Evolutionary conservation across 805 yeast genomes (phyloP), one percentile per base, ranked within the genome.

Genomic region (Barnettozyma siamensis): DNA sequence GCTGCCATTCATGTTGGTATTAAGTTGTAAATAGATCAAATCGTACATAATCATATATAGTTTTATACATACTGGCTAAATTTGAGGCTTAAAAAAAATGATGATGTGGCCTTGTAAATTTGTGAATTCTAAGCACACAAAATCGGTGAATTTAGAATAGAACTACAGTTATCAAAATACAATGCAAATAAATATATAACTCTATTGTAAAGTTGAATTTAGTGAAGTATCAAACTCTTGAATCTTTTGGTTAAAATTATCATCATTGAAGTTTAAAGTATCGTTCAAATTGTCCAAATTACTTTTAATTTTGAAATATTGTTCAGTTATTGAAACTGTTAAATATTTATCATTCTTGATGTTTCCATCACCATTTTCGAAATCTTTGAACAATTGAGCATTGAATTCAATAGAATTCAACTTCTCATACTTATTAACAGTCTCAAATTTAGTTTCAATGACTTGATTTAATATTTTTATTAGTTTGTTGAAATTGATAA

Each of bases 1-100:
- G 95, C 98, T 41, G 91, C 96, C 39, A 88, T 93, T 50, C 99
- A 93, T 60, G 78, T 88, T 62, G 99, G 98, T 54, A 86, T 93
- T 41, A 93, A 93, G 66, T 71, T 87, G 49, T 88, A 67, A 65
- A 23, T 19, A 19, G 13, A 18, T 9, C 19, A 30, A 15, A 15
- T 7, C 7, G 19, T 23, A 23, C n/a, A n/a, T n/a, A n/a, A n/a
- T n/a, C n/a, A n/a, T n/a, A n/a, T n/a, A n/a, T n/a, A n/a, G n/a
- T n/a, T n/a, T n/a, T n/a, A n/a, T n/a, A n/a, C n/a, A n/a, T n/a
- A n/a, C n/a, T n/a, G n/a, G n/a, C n/a, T n/a, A n/a, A n/a, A n/a
- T n/a, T n/a, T n/a, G n/a, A n/a, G n/a, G n/a, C n/a, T n/a, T n/a
- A n/a, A n/a, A n/a, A n/a, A n/a, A n/a, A n/a, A n/a, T n/a, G n/a